Base-by-base conservation (phyloP, 495 filamentous ascomycete genomes). In the Annulohypoxylon maeteangense region DNA sequence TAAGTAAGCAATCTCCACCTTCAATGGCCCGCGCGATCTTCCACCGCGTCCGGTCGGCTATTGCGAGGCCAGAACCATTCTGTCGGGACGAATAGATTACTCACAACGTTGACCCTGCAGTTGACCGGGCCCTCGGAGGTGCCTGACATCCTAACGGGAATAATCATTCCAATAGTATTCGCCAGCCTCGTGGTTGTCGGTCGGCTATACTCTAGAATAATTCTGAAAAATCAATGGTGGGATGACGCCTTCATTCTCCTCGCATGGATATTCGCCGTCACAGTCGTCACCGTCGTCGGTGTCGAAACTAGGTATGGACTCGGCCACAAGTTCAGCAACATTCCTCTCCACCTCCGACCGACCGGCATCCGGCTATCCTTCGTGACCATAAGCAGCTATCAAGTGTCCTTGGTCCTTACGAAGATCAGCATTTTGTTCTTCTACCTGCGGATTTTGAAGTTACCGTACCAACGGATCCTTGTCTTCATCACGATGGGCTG, bases 401-500 rank as follows among this genome's bases (percentile, higher is more conserved):
- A 82, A 64, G 72, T 79, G 7, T 74, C 71, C 42, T 70, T 82
- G 16, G 74, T 75, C 68, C 65, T 81, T 7, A 82, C 71, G 12
- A 82, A 82, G 70, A 74, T 81, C 59, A 79, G 77, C 62, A 77
- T 80, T 20, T 70, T 82, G 47, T 63, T 78, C 22, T 81, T 81
- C 61, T 81, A 82, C 75, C 70, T 80, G 31, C 78, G 80, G 36
- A 81, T 82, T 58, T 75, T 81, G 73, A 72, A 76, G 38, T 67
- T 75, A 10, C 73, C 71, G 16, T 69, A 74, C 22, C 70, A 73
- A 29, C 70, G 70, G n/a, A 31, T 58, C 50, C 76, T 81, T 27
- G 67, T 78, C 63, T 75, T 77, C 72, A 70, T 65, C 12, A 81
- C 79, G 7, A 62, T 78, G 45, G 67, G 64, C 27, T 68, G 69